Base-by-base conservation (phyloP, 495 filamentous ascomycete genomes). In the Geoglossum glabrum region DNA sequence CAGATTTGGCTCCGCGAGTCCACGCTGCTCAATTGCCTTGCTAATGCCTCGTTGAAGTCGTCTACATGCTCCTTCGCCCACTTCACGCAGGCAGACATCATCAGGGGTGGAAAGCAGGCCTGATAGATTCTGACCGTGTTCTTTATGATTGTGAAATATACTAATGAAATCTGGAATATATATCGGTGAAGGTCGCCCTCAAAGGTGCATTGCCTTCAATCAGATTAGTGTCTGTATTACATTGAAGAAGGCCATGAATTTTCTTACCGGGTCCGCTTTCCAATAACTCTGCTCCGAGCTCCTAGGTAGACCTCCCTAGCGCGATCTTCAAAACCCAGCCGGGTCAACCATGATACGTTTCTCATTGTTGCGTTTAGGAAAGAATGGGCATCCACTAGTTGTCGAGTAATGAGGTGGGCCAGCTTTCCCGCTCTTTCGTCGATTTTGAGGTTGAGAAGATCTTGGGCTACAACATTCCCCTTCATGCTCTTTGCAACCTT, bases 41-140 rank as follows among this genome's bases (percentile, higher is more conserved):
- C 76, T 25, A 99, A 74, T 38, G 90, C 77, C 25, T 71, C 77
- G 64, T 96, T 96, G 73, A 96, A 97, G 3, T 80, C 82, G 61
- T 94, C 87, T 1, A 96, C 78, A 62, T 93, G 80, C 66, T 90
- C 82, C 66, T 95, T 95, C 21, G 87, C 90, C 92, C 92, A 99
- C 66, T 86, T 88, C 54, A 99, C 90, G 63, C 87, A 89, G 3
- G 89, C 87, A 62, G 86, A 92, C 73, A 86, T 88, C 76, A 92
- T 85, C 23, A 79, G 70, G 23, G 84, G 75, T 3, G 90, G 85
- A 67, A 97, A 99, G 66, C 88, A 95, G 60, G 80, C 75, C 66
- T 94, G 86, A 66, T 90, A 96, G 63, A 85, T 86, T 64, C 75
- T 78, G 60, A 95, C 81, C 6, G 90, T 95, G 67, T 95, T 94